Conservation (phyloP, 148 eudicot species). For the Selenicereus undatus region DNA sequence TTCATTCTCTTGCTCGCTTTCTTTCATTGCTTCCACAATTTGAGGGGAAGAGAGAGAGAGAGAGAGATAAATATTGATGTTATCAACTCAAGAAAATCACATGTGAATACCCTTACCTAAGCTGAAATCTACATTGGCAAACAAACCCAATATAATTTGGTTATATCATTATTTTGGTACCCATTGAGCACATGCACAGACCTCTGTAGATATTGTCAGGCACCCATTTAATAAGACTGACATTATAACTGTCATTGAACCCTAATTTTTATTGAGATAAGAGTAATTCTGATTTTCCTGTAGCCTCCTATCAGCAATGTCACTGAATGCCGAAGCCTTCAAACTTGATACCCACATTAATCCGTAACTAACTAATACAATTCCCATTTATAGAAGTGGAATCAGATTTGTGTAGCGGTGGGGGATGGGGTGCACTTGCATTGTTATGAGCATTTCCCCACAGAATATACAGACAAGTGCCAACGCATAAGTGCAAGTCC, state of each 20-base stretch:
- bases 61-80: neutral
- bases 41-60: neutral
- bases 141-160: neutral
- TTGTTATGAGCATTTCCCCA: too few species aligned
- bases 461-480: neutral
- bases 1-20: neutral
- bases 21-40: neutral
- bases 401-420: neutral
- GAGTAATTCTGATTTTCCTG: neutral
- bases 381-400: neutral
- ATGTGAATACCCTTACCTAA: neutral
- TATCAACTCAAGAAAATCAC: neutral
- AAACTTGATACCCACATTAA: neutral
- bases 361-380: neutral
- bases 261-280: neutral
- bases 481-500: neutral
- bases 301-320: neutral
- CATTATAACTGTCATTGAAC: neutral
- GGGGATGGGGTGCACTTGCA: neutral
- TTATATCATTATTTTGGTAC: neutral
- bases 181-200: neutral
- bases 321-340: neutral
- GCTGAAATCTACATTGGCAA: neutral
- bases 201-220: neutral
- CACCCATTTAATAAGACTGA: neutral